Conservation (phyloP, 495 filamentous ascomycete species). For the Lasiosphaeriaceae sp. region DNA sequence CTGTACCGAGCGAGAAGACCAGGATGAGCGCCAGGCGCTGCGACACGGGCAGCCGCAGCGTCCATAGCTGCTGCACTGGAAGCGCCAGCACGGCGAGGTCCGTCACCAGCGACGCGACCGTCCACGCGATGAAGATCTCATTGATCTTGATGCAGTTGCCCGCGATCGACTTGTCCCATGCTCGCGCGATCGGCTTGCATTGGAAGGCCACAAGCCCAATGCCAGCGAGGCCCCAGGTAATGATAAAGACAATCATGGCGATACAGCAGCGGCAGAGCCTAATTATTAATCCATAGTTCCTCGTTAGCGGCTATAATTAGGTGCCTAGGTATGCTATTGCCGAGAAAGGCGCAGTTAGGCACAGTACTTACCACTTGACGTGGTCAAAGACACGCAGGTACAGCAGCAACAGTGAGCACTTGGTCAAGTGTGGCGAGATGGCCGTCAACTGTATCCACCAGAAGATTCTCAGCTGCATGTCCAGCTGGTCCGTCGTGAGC, state of each 20-base stretch:
- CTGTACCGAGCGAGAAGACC: constrained; percentile 27
- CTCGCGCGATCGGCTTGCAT: constrained; percentile 20
- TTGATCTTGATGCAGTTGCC: constrained; percentile 25
- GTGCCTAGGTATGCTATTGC: too few species aligned
- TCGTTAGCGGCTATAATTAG: too few species aligned
- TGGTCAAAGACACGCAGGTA: constrained; percentile 31
- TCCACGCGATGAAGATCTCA: constrained; percentile 27
- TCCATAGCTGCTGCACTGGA: constrained; percentile 21
- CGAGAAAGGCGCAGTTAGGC: too few species aligned
- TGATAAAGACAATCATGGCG: constrained; percentile 18
- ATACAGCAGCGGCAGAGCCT: constrained; percentile 11
- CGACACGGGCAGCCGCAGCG: constrained; percentile 17
- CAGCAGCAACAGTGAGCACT: constrained; percentile 29
- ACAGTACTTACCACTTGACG: constrained; percentile 10
- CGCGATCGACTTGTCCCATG: constrained; percentile 16
- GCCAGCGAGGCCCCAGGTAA: constrained; percentile 21
- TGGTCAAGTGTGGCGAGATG: constrained; percentile 14
- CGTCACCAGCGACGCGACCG: constrained; percentile 20
- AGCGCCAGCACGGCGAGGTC: constrained; percentile 22
- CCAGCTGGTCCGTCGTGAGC: neutral
- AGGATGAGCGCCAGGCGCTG: constrained; percentile 24
- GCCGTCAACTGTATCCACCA: constrained; percentile 19
- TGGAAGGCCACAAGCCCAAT: constrained; percentile 21
- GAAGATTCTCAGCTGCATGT: constrained; percentile 9
- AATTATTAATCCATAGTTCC: too few species aligned